Percentiles rank a stretch among this genome's conserved stretches.
These are phyloP conservation scores for Copromyces sp. DNA, from an alignment of 495 filamentous ascomycete genomes.

Conservation along the genomic window DNA sequence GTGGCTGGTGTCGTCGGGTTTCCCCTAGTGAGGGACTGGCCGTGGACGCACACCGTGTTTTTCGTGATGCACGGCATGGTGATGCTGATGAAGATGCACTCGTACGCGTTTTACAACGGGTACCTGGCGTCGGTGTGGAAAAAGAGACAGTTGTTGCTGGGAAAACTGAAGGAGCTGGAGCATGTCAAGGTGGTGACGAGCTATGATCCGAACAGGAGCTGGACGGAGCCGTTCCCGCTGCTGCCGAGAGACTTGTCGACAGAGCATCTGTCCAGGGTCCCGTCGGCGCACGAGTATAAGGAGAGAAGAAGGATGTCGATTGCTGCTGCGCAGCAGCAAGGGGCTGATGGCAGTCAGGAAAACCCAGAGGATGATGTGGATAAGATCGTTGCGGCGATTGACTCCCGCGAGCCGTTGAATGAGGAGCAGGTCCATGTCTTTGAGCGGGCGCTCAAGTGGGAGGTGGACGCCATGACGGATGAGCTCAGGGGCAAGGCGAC, in stretches of 20 bases:
- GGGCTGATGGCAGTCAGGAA: constrained; percentile 6
- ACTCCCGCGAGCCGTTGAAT: constrained; percentile 46
- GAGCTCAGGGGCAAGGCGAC: constrained; percentile 53
- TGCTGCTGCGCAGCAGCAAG: constrained; percentile 13
- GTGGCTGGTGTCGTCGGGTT: constrained; percentile 48
- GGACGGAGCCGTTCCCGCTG: constrained; percentile 15
- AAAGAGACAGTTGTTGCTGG: constrained; percentile 26
- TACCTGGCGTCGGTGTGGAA: constrained; percentile 53
- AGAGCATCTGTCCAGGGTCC: constrained; percentile 27
- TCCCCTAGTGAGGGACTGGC: constrained; percentile 58
- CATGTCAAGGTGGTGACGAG: constrained; percentile 14
- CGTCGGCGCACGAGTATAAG: constrained; percentile 25
- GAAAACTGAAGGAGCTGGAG: constrained; percentile 28
- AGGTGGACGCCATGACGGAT: constrained; percentile 49
- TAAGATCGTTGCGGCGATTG: constrained; percentile 43
- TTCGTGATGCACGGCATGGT: constrained; percentile 60
- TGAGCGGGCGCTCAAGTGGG: constrained; percentile 47
- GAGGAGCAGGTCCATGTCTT: constrained; percentile 49
- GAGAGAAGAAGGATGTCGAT: constrained; percentile 30
- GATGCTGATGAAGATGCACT: constrained; percentile 74
- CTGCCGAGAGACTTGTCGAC: constrained; percentile 22
- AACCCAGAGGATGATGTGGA: constrained; percentile 35
- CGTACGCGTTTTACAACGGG: constrained; percentile 67
- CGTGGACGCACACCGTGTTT: constrained; percentile 62
- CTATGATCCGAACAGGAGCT: constrained; percentile 20